Conservation (phyloP, 1,284 basidiomycete genomes). For the Trichosporon asahii region DNA sequence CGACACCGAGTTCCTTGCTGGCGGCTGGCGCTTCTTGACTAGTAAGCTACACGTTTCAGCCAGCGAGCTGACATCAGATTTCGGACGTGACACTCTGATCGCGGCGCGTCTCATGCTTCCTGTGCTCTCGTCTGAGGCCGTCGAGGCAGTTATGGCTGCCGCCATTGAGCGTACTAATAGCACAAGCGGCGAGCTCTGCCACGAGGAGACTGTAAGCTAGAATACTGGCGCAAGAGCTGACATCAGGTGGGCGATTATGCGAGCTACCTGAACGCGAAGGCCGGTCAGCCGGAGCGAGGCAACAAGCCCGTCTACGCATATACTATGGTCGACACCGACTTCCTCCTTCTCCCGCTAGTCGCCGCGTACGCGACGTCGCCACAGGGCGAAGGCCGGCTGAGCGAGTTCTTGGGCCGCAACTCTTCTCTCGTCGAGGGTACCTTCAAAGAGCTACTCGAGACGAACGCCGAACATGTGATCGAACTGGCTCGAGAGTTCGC, state of each 20-base stretch:
- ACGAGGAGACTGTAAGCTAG: conserved; percentile 52
- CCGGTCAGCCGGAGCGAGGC: conserved; percentile 51
- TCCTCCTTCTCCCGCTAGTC: conserved; percentile 53
- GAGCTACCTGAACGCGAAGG: conserved; percentile 43
- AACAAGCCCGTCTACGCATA: conserved; percentile 54
- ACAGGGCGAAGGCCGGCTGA: conserved; percentile 43
- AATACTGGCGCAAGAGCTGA: not conserved
- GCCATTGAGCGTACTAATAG: conserved; percentile 53
- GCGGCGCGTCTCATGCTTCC: conserved; percentile 53
- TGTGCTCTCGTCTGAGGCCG: conserved; percentile 50
- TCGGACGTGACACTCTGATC: conserved; percentile 55
- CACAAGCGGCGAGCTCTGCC: conserved; percentile 52
- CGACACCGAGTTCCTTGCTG: conserved; percentile 52
- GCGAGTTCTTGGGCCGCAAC: conserved; percentile 38
- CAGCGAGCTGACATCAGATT: conserved; percentile 35
- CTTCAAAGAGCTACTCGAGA: conserved; percentile 45
- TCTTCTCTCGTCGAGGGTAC: conserved; percentile 53
- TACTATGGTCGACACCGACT: conserved; percentile 54
- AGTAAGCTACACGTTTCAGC: conserved; percentile 29
- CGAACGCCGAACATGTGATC: conserved; percentile 33
- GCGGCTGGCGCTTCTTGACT: conserved; percentile 56
- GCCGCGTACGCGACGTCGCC: conserved; percentile 49
- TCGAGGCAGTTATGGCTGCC: conserved; percentile 54
- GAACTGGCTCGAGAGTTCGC: conserved; percentile 49
- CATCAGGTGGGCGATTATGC: conserved; percentile 36